Percentiles rank a stretch among this genome's conserved stretches.
These are phyloP conservation scores for Exophiala xenobiotica DNA, from an alignment of 2,329 filamentous ascomycete genomes.

Conservation along the genomic window DNA sequence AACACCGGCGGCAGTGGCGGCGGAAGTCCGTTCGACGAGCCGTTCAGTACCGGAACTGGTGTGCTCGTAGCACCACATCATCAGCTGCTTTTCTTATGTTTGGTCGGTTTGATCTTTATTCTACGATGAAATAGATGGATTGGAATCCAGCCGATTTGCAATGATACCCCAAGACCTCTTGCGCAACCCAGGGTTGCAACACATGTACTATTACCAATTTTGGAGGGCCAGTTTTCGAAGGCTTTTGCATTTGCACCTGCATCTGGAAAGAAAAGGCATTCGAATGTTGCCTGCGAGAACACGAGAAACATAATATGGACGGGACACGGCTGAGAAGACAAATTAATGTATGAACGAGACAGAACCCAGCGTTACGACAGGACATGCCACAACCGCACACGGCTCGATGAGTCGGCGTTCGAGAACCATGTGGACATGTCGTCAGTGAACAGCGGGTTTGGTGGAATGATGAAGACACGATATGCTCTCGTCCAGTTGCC, in stretches of 20 bases:
- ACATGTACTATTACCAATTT: not conserved
- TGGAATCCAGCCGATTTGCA: not conserved
- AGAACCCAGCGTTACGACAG: no score
- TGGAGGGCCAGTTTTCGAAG: no score
- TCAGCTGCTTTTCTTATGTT: not conserved
- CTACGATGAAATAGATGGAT: not conserved
- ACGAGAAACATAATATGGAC: not conserved
- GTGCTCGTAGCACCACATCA: not conserved
- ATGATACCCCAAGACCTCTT: not conserved
- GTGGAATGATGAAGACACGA: no score
- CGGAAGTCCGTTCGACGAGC: conserved; percentile 57
- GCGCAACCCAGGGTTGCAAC: not conserved
- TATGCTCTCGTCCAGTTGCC: no score
- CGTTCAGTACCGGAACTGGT: not conserved
- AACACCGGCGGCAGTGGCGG: conserved; percentile 40
- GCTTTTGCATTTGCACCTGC: no score
- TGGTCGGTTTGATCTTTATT: not conserved
- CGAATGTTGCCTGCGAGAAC: no score
- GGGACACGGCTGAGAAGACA: not conserved
- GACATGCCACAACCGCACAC: no score
- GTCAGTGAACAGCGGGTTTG: no score
- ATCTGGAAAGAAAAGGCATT: no score
- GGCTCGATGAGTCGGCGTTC: no score
- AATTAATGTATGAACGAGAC: no score
- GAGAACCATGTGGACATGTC: no score